phyloP scores from a whole-genome alignment of 1,284 basidiomycete species.

The Boletus semigastroideus region DNA sequence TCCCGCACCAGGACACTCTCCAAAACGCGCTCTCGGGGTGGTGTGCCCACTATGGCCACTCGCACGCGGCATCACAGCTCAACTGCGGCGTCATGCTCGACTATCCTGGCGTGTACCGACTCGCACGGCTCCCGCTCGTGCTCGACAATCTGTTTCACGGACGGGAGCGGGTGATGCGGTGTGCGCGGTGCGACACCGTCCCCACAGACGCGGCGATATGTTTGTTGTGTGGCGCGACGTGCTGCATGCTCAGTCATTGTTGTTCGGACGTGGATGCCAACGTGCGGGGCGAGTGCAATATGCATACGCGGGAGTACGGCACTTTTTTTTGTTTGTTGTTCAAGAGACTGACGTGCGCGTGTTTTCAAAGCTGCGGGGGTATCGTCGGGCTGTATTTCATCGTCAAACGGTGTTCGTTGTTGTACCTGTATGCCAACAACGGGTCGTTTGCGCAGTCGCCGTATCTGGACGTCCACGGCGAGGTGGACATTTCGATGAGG shows the following conservation, averaged over 20 bases:
- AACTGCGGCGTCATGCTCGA: constrained; percentile 79
- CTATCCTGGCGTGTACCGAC: constrained; percentile 83
- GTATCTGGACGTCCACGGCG: constrained; percentile 94
- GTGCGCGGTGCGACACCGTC: constrained; percentile 75
- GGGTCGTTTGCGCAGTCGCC: constrained; percentile 90
- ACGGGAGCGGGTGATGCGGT: constrained; percentile 69
- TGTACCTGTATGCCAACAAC: constrained; percentile 90
- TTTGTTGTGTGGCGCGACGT: constrained; percentile 84
- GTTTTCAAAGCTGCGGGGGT: constrained; percentile 75
- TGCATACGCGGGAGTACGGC: constrained; percentile 90
- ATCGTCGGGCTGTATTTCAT: constrained; percentile 89
- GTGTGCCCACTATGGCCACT: constrained; percentile 80
- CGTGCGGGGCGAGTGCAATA: constrained; percentile 86
- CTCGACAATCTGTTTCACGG: constrained; percentile 80
- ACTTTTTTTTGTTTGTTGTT: neutral
- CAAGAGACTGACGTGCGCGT: neutral
- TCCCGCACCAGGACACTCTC: constrained; percentile 79
- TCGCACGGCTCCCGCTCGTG: constrained; percentile 78
- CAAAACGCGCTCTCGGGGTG: constrained; percentile 80
- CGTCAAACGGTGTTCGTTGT: constrained; percentile 87
- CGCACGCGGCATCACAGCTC: constrained; percentile 68
- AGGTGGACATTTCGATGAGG: constrained; percentile 92
- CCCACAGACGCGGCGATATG: constrained; percentile 91
- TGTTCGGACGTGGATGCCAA: constrained; percentile 74
- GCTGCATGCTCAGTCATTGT: constrained; percentile 93